Percentiles rank a stretch among this genome's conserved stretches.
These are phyloP conservation scores for Tulasnella sp. DNA, from an alignment of 768 basidiomycete genomes.

Conservation along the genomic window DNA sequence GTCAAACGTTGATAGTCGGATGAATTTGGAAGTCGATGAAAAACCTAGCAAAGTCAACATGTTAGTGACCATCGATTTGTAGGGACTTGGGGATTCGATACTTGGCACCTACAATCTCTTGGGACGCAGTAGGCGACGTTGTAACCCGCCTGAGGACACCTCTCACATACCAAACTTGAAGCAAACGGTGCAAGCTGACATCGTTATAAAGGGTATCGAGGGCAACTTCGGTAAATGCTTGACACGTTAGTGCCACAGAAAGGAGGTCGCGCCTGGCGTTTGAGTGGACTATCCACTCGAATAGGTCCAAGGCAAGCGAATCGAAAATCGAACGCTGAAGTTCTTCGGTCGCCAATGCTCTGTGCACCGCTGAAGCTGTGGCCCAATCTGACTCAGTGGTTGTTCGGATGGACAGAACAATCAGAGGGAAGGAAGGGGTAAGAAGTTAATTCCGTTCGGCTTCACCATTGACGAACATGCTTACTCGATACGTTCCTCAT, in stretches of 20 bases:
- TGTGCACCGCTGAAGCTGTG: too few relatives aligned
- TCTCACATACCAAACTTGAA: background rate
- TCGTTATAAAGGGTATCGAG: background rate
- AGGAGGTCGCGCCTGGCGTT: background rate
- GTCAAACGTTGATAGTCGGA: background rate
- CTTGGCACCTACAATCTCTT: background rate
- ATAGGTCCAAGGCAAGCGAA: too few relatives aligned
- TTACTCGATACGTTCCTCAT: too few relatives aligned
- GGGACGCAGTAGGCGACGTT: background rate
- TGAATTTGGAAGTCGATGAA: background rate
- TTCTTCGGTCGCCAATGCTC: too few relatives aligned
- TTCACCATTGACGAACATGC: too few relatives aligned
- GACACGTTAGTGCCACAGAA: background rate
- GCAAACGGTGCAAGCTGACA: background rate
- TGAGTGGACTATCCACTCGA: too few relatives aligned
- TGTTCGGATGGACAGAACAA: too few relatives aligned
- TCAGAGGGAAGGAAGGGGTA: too few relatives aligned
- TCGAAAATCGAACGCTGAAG: too few relatives aligned
- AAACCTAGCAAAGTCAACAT: background rate
- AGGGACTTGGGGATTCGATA: background rate
- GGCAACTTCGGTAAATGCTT: background rate
- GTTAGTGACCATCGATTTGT: background rate
- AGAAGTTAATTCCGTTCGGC: too few relatives aligned
- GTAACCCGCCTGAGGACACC: background rate
- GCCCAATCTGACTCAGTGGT: too few relatives aligned